A percentile compares a stretch with the other conserved stretches of the same genome.
Evolutionary conservation across 2,329 filamentous ascomycete genomes (phyloP).

Genomic region (Fragosphaeria purpurea): DNA sequence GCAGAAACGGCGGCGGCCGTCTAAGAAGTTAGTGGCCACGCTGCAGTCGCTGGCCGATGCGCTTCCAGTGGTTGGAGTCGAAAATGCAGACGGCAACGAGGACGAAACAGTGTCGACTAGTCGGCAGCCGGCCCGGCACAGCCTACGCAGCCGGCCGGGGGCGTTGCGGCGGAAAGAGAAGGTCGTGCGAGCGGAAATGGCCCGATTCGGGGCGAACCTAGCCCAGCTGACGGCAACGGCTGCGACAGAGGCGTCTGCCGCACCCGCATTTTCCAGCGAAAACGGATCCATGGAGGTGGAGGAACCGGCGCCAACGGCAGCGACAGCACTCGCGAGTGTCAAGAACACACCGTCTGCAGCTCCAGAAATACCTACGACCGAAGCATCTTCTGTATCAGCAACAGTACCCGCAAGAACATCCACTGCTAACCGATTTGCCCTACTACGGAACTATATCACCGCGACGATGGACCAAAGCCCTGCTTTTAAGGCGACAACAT

Average conservation of each 20-base stretch:
- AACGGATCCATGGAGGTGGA: conserved; percentile 6
- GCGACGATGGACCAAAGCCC: conserved; percentile 83
- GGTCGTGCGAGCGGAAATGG: conserved; percentile 69
- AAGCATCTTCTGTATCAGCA: conserved; percentile 1
- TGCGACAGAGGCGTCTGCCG: conserved; percentile 6
- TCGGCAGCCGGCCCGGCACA: conserved; percentile 47
- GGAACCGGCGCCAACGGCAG: neutral
- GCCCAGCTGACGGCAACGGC: conserved; percentile 50
- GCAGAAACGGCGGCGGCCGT: conserved; percentile 52
- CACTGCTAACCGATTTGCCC: conserved; percentile 62
- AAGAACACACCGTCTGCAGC: too few species aligned
- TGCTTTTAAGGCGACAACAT: conserved; percentile 46
- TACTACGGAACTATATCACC: conserved; percentile 73
- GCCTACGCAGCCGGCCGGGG: conserved; percentile 63
- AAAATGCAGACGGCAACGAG: conserved; percentile 25
- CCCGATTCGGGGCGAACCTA: conserved; percentile 75
- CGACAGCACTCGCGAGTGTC: too few species aligned
- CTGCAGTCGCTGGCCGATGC: conserved; percentile 72
- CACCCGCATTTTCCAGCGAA: neutral
- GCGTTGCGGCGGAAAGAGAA: conserved; percentile 76
- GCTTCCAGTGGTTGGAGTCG: conserved; percentile 51
- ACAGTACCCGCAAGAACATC: conserved; percentile 17
- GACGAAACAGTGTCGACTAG: conserved; percentile 41
- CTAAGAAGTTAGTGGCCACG: conserved; percentile 68
- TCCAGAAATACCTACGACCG: too few species aligned